These are phyloP conservation scores for Lactarius psammicola DNA, from an alignment of 768 basidiomycete species.

Conservation along the genomic window DNA sequence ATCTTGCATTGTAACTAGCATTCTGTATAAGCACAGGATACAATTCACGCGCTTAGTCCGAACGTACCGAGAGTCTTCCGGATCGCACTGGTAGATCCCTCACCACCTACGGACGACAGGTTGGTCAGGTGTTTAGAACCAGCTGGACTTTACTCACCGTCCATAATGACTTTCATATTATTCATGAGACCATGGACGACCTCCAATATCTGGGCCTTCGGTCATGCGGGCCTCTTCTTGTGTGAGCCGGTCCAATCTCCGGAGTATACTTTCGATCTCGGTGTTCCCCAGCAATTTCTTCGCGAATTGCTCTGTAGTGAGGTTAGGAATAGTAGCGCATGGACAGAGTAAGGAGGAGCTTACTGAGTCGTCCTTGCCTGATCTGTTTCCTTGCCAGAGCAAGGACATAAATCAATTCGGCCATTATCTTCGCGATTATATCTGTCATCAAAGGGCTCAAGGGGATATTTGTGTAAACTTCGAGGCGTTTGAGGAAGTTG, in stretches of 20 bases:
- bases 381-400: background rate
- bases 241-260: background rate
- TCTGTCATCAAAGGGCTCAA: background rate
- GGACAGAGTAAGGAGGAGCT: background rate
- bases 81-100: background rate
- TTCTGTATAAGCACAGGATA: background rate
- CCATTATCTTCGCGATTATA: background rate
- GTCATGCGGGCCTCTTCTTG: background rate
- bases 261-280: background rate
- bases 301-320: background rate
- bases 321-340: background rate
- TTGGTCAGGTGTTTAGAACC: background rate
- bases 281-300: background rate
- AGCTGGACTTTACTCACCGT: background rate
- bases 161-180: background rate
- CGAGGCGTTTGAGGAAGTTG: background rate
- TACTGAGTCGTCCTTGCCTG: background rate
- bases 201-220: background rate
- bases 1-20: background rate
- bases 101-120: background rate
- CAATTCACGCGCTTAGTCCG: background rate
- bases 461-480: background rate
- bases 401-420: background rate
- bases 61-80: background rate
- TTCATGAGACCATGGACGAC: background rate